A percentile compares a stretch with the other conserved stretches of the same genome.
phyloP scores from a whole-genome alignment of 768 basidiomycete species.

The Boletus tylopilopsis region DNA sequence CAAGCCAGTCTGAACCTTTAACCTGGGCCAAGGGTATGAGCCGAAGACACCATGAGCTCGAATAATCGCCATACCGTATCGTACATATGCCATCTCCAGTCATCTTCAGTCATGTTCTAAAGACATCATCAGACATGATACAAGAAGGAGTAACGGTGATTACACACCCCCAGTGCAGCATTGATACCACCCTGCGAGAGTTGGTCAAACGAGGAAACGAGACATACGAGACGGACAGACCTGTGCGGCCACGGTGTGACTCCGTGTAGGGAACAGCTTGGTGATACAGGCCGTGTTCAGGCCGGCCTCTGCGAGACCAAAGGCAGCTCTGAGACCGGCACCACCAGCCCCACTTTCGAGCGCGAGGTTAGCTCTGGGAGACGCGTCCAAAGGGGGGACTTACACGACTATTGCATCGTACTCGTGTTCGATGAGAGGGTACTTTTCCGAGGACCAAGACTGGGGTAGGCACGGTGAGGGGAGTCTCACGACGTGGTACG shows the following conservation, averaged over 20 bases:
- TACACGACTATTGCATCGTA: constrained; percentile 99
- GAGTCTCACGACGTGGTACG: constrained; percentile 3
- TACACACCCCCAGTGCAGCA: constrained; percentile 85
- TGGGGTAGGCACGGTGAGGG: constrained; percentile 26
- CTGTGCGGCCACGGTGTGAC: constrained; percentile 98
- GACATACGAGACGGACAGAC: constrained; percentile 35
- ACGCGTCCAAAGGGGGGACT: constrained; percentile 34
- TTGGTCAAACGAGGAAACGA: constrained; percentile 9
- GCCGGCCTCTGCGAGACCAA: constrained; percentile 96
- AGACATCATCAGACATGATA: constrained; percentile 2
- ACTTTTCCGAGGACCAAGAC: constrained; percentile 83
- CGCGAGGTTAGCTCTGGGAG: constrained; percentile 11
- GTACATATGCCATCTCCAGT: constrained; percentile 99
- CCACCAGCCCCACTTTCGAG: constrained; percentile 85
- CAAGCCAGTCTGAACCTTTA: constrained; percentile 99
- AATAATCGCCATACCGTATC: constrained; percentile 67
- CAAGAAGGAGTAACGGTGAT: constrained; percentile 1
- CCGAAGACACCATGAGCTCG: constrained; percentile 2
- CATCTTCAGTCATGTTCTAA: constrained; percentile 98
- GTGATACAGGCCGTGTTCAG: constrained; percentile 99
- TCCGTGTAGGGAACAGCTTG: constrained; percentile 97
- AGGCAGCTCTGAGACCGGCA: constrained; percentile 96
- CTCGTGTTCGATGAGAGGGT: constrained; percentile 97
- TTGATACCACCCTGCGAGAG: constrained; percentile 86
- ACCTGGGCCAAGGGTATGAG: constrained; percentile 51